Conservation (phyloP, 169 alveolate species). For the Plasmodium knowlesi region DNA sequence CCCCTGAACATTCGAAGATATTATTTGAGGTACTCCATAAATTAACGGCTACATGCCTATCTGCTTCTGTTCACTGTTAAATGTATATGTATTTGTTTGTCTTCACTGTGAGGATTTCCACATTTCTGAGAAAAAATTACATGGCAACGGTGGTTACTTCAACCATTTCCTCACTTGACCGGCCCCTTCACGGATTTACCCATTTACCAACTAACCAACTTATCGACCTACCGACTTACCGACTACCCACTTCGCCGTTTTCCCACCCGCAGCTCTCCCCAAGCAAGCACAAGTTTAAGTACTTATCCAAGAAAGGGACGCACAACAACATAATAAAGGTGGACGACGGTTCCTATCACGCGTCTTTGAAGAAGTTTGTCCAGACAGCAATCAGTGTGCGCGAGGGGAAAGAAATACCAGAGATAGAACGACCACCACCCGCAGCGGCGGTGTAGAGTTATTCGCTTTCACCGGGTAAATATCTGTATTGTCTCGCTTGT, state of each 20-base stretch:
- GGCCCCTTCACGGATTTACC: too few species aligned
- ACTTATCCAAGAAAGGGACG: constrained; percentile 19
- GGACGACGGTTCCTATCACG: constrained; percentile 27
- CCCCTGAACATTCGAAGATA: constrained; percentile 2
- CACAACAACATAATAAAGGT: constrained; percentile 14
- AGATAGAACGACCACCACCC: neutral
- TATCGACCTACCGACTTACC: too few species aligned
- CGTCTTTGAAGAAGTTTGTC: constrained; percentile 6
- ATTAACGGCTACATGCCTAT: neutral
- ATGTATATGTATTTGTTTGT: too few species aligned
- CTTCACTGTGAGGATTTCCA: neutral
- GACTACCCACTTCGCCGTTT: neutral
- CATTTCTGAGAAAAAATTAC: neutral
- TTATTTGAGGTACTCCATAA: constrained; percentile 18
- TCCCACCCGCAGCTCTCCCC: constrained; percentile 9
- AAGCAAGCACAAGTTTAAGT: constrained; percentile 1
- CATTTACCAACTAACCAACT: too few species aligned
- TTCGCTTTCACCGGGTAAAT: neutral
- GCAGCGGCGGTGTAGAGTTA: neutral
- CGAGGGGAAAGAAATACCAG: neutral
- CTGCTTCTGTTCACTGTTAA: neutral
- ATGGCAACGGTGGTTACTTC: too few species aligned
- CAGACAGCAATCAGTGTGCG: neutral
- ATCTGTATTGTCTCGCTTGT: neutral
- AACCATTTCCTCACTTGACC: too few species aligned